Conservation (phyloP, 345 rosid species). For the Ceriops zippeliana region DNA sequence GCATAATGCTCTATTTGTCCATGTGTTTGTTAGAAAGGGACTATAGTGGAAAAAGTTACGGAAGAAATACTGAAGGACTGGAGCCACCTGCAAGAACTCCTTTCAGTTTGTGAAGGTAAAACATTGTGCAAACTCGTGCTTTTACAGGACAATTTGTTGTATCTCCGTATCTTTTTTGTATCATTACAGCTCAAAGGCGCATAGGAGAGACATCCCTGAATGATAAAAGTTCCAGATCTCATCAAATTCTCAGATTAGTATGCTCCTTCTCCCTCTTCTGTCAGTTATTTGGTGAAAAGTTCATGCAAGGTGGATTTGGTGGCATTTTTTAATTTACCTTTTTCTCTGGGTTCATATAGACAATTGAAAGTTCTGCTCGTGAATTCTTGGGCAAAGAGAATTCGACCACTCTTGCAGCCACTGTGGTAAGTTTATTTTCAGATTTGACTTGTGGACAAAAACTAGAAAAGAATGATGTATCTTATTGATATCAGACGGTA, state of each 20-base stretch:
- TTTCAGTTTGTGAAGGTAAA: constrained; percentile 86
- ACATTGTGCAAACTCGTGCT: constrained; percentile 8
- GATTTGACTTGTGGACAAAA: neutral
- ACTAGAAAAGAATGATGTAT: neutral
- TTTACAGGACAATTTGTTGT: constrained; percentile 14
- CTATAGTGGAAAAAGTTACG: constrained; percentile 72
- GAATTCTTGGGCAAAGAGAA: constrained; percentile 91
- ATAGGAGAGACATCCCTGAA: constrained; percentile 89
- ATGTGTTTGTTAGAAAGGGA: constrained; percentile 65
- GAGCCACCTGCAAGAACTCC: constrained; percentile 82
- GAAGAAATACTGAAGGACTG: constrained; percentile 82
- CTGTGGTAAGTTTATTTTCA: constrained; percentile 59
- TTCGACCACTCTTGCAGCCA: constrained; percentile 82
- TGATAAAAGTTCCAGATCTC: constrained; percentile 97
- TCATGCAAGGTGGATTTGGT: neutral
- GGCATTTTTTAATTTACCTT: constrained; percentile 8
- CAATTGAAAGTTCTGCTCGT: constrained; percentile 90
- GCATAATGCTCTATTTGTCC: constrained; percentile 15
- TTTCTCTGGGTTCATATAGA: constrained; percentile 42
- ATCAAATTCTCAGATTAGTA: constrained; percentile 95
- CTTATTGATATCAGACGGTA: neutral
- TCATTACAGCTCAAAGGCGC: constrained; percentile 74
- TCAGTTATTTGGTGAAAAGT: constrained; percentile 6
- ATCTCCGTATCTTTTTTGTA: constrained; percentile 15
- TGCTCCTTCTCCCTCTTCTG: constrained; percentile 11